phyloP scores from a whole-genome alignment of 371 early-diverging fungal species.

The Apophysomyces elegans region DNA sequence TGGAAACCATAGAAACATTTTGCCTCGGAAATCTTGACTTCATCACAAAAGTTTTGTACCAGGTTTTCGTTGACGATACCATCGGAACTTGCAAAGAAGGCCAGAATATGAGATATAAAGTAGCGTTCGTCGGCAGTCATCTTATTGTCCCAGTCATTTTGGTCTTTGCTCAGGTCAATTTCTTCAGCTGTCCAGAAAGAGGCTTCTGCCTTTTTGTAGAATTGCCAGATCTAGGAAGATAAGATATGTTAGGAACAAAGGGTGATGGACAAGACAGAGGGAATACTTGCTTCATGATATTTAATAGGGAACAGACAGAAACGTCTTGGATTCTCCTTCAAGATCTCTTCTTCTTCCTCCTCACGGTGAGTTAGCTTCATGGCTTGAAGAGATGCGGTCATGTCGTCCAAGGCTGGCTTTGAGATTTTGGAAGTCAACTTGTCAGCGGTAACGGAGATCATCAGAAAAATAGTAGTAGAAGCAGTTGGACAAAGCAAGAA shows the following conservation, averaged over 20 bases:
- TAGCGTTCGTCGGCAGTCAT: constrained; percentile 93
- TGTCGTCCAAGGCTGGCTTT: not conserved
- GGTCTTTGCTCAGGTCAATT: constrained; percentile 97
- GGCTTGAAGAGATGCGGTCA: constrained; percentile 7
- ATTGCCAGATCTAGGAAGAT: constrained; percentile 87
- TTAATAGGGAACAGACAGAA: constrained; percentile 97
- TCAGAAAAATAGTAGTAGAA: not conserved
- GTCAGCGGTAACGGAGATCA: not conserved
- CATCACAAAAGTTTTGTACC: constrained; percentile 94
- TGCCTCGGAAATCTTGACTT: constrained; percentile 99
- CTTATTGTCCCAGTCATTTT: constrained; percentile 92
- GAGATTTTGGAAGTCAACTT: constrained; percentile 5
- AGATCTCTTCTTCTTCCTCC: constrained; percentile 49
- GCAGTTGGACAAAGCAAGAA: not conserved
- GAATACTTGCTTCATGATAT: constrained; percentile 80
- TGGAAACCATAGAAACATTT: constrained; percentile 99
- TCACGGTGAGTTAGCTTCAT: constrained; percentile 11
- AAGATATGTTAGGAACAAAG: constrained; percentile 5
- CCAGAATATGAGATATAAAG: constrained; percentile 98
- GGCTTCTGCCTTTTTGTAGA: constrained; percentile 99
- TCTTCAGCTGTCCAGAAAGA: constrained; percentile 99
- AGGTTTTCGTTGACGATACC: constrained; percentile 99
- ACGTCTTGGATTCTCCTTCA: constrained; percentile 78
- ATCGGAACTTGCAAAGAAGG: constrained; percentile 99
- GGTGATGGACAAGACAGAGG: not conserved